These are phyloP conservation scores for Ascomycota sp. DNA, from an alignment of 2,329 filamentous ascomycete genomes.

Conservation along the genomic window DNA sequence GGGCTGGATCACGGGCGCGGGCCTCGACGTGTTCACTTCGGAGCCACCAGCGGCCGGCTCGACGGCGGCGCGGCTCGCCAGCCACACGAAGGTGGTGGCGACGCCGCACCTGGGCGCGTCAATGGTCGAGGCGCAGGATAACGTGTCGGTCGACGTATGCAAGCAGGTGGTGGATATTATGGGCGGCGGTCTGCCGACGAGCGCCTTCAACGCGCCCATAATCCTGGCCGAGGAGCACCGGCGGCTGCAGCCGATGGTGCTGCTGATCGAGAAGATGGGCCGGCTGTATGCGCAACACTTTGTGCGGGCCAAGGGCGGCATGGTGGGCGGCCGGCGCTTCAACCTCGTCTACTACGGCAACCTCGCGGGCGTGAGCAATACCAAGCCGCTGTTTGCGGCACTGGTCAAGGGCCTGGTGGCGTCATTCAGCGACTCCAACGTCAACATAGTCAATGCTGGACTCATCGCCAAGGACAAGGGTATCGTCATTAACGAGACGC, in stretches of 20 bases:
- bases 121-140: constrained; percentile 67
- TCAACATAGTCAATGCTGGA: constrained; percentile 69
- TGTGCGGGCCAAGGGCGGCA: constrained; percentile 19
- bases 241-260: constrained; percentile 57
- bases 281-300: constrained; percentile 63
- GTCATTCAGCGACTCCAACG: constrained; percentile 45
- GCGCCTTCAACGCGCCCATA: constrained; percentile 62
- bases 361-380: constrained; percentile 49
- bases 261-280: constrained; percentile 61
- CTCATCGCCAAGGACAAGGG: constrained; percentile 59
- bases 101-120: constrained; percentile 67
- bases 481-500: constrained; percentile 56
- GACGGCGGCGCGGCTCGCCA: constrained; percentile 39
- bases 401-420: constrained; percentile 57
- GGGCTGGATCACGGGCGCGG: constrained; percentile 55
- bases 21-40: constrained; percentile 59
- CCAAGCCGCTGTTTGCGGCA: constrained; percentile 59
- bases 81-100: constrained; percentile 51
- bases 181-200: constrained; percentile 49
- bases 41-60: constrained; percentile 42
- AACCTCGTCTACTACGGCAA: constrained; percentile 63
- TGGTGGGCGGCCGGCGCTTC: constrained; percentile 44
- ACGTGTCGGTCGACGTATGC: constrained; percentile 66
- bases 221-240: constrained; percentile 66
- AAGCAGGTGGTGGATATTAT: constrained; percentile 59